Percentiles rank a stretch among this genome's conserved stretches.
These are phyloP conservation scores for Ophiobolus disseminans DNA, from an alignment of 2,329 filamentous ascomycete species.

Conservation along the genomic window DNA sequence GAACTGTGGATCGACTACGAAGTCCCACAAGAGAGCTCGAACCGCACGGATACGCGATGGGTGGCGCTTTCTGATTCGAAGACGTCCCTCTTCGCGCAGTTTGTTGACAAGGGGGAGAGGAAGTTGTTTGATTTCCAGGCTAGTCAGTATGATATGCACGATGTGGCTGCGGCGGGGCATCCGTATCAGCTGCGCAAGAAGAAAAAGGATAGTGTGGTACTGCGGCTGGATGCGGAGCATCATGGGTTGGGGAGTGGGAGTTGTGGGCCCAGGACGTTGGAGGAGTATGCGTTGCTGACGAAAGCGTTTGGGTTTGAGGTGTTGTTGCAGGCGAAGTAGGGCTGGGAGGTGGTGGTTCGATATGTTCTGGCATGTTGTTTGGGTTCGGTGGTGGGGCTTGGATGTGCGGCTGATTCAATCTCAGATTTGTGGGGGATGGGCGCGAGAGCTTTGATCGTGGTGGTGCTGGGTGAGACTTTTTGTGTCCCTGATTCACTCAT, in stretches of 20 bases:
- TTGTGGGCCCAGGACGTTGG: slow-evolving; percentile 63
- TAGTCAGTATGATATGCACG: slow-evolving; percentile 60
- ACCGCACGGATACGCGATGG: slow-evolving; percentile 67
- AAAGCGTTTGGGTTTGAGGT: slow-evolving; percentile 49
- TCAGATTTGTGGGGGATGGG: no score
- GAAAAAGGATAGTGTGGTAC: slow-evolving; percentile 62
- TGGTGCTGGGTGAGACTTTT: no score
- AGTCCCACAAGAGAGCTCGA: slow-evolving; percentile 72
- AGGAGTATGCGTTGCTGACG: slow-evolving; percentile 49
- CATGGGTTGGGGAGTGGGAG: slow-evolving; percentile 69
- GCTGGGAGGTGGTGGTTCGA: no score
- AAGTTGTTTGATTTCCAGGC: slow-evolving; percentile 59
- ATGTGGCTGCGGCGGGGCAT: slow-evolving; percentile 66
- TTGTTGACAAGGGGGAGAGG: slow-evolving; percentile 25
- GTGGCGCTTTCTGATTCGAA: slow-evolving; percentile 46
- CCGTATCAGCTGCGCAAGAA: slow-evolving; percentile 66
- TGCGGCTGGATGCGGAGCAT: slow-evolving; percentile 67
- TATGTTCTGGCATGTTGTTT: no score
- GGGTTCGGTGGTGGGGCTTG: no score
- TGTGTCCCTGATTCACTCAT: no score
- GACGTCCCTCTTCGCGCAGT: slow-evolving; percentile 34
- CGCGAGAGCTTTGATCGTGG: no score
- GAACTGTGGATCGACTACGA: slow-evolving; percentile 67
- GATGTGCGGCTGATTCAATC: no score
- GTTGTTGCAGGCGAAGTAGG: slow-evolving; percentile 22